These are phyloP conservation scores for Sicyos baderoa DNA, from an alignment of 306 rosid genomes.

Conservation along the genomic window DNA sequence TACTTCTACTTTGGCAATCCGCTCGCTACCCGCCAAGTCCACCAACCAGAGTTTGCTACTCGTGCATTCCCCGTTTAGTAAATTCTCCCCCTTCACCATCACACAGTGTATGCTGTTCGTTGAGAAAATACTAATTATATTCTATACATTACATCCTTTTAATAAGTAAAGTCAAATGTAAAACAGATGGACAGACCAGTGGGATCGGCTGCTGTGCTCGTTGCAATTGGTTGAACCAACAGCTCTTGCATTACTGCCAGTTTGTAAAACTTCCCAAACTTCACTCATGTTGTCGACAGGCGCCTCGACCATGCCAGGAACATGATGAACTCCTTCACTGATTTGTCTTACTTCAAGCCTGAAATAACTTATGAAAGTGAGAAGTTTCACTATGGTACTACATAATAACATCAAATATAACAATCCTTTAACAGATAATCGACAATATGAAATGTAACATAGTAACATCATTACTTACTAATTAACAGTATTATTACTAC, in stretches of 20 bases:
- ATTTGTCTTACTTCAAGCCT: constrained; percentile 86
- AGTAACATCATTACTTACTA: too few species aligned
- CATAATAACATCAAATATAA: not conserved
- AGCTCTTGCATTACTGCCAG: constrained; percentile 96
- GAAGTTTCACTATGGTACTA: constrained; percentile 1
- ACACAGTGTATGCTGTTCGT: constrained; percentile 82
- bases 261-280: constrained; percentile 93
- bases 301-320: constrained; percentile 90
- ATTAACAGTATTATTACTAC: too few species aligned
- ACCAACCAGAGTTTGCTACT: constrained; percentile 94
- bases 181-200: constrained; percentile 48
- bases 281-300: constrained; percentile 70
- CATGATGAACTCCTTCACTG: constrained; percentile 81
- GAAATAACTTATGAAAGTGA: constrained; percentile 21
- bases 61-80: constrained; percentile 80
- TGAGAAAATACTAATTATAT: constrained; percentile 19
- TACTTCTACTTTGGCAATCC: constrained; percentile 89
- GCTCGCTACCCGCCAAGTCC: constrained; percentile 95
- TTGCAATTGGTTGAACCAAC: constrained; percentile 84
- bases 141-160: not conserved
- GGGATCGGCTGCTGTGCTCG: constrained; percentile 92
- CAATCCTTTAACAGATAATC: constrained; percentile 8
- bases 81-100: constrained; percentile 93
- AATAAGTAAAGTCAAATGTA: constrained; percentile 2
- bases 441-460: not conserved